Conservation (phyloP, 805 yeast species). For the Cyberlindnera maclurae region DNA sequence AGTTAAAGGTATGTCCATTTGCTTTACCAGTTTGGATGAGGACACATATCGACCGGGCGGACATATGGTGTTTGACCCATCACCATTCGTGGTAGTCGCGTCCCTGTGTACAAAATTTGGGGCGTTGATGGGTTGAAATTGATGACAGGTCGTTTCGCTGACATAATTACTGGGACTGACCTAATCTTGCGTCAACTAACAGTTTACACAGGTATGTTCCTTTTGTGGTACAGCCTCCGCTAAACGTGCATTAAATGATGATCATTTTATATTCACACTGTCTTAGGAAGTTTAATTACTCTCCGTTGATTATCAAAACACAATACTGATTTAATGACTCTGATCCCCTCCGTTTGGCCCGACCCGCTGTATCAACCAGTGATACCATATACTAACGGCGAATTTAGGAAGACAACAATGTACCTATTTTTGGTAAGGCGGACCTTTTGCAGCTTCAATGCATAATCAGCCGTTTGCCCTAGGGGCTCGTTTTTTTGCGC, state of each 20-base stretch:
- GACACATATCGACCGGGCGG: slow-evolving; percentile 42
- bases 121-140: slow-evolving; percentile 38
- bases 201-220: neutral
- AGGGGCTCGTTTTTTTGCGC: too few relatives aligned
- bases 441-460: too few relatives aligned
- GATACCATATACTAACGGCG: too few relatives aligned
- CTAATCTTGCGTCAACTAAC: neutral
- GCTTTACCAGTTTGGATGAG: slow-evolving; percentile 12
- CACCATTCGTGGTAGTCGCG: slow-evolving; percentile 40
- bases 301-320: slow-evolving; percentile 21
- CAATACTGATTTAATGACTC: slow-evolving; percentile 51
- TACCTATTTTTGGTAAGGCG: too few relatives aligned
- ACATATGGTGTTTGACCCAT: slow-evolving; percentile 29
- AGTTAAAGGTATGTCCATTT: neutral
- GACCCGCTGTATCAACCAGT: neutral
- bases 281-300: slow-evolving; percentile 31
- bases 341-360: slow-evolving; percentile 21
- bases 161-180: neutral
- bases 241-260: slow-evolving; percentile 23
- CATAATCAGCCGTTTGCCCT: too few relatives aligned
- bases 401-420: too few relatives aligned
- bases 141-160: slow-evolving; percentile 37
- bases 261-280: slow-evolving; percentile 48
- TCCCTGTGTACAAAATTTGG: slow-evolving; percentile 39
- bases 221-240: neutral